phyloP scores from a whole-genome alignment of 1,139 yeast species.

The Taphrina pruni region DNA sequence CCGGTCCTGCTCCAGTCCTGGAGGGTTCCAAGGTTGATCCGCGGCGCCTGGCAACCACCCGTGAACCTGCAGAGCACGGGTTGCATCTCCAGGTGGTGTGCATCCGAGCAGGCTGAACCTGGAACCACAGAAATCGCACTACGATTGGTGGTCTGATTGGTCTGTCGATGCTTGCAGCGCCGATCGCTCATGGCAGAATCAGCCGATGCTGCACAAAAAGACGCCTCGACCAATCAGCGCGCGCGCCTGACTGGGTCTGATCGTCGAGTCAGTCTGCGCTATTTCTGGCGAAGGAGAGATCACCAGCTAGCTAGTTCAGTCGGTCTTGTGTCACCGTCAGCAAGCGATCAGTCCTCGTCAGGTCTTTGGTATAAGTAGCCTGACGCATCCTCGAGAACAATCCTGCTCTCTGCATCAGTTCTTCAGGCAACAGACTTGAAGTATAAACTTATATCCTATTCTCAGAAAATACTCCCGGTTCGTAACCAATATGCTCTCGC shows the following conservation, averaged over 20 bases:
- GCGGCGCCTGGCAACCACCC: no score
- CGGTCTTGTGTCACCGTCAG: no score
- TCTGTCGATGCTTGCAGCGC: neutral
- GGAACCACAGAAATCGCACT: neutral
- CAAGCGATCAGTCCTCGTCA: no score
- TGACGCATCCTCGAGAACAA: neutral
- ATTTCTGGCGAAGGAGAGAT: neutral
- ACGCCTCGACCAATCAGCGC: neutral
- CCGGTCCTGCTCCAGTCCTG: no score
- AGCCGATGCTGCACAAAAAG: neutral
- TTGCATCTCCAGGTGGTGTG: no score
- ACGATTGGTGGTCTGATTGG: neutral
- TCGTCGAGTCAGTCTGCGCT: neutral
- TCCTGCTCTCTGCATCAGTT: neutral
- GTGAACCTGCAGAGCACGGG: no score
- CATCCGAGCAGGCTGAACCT: neutral
- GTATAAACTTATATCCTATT: neutral
- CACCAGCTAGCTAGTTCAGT: no score
- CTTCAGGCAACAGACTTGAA: neutral
- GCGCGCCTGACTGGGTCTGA: neutral
- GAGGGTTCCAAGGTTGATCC: no score
- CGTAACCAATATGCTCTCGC: neutral
- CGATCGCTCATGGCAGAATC: neutral
- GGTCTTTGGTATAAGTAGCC: neutral
- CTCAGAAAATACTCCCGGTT: neutral